Evolutionary conservation across 2,329 filamentous ascomycete genomes (phyloP).

Genomic region (Venturia aucupariae): DNA sequence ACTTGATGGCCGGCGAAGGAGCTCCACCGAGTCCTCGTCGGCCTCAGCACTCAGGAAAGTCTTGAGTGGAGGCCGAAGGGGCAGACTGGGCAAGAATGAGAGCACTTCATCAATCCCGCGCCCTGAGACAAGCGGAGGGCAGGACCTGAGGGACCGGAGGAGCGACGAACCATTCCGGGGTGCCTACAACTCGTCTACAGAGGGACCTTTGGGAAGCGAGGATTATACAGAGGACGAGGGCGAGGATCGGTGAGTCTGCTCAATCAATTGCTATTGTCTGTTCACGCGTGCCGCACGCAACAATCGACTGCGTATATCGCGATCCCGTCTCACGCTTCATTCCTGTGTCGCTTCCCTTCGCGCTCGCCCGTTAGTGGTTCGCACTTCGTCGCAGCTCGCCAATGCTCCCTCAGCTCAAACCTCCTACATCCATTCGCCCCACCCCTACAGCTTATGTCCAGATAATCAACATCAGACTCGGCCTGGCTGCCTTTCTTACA

Average conservation of each 20-base stretch:
- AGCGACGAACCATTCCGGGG: neutral
- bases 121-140: neutral
- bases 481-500: neutral
- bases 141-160: neutral
- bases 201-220: neutral
- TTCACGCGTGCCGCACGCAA: neutral
- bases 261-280: neutral
- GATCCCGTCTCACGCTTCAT: neutral
- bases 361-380: neutral
- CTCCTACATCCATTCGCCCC: neutral
- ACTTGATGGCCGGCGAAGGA: constrained; percentile 5
- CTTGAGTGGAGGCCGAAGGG: neutral
- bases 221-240: constrained; percentile 6
- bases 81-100: neutral
- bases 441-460: neutral
- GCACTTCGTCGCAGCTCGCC: neutral
- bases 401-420: neutral
- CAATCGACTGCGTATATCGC: neutral
- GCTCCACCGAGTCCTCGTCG: constrained; percentile 3
- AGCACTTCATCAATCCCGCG: neutral
- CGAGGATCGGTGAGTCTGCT: neutral
- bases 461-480: neutral
- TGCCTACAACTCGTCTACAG: neutral
- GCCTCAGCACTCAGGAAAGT: neutral
- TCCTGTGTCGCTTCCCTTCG: neutral